phyloP scores from a whole-genome alignment of 2,329 filamentous ascomycete genomes.

The Xenoacremonium recifei region DNA sequence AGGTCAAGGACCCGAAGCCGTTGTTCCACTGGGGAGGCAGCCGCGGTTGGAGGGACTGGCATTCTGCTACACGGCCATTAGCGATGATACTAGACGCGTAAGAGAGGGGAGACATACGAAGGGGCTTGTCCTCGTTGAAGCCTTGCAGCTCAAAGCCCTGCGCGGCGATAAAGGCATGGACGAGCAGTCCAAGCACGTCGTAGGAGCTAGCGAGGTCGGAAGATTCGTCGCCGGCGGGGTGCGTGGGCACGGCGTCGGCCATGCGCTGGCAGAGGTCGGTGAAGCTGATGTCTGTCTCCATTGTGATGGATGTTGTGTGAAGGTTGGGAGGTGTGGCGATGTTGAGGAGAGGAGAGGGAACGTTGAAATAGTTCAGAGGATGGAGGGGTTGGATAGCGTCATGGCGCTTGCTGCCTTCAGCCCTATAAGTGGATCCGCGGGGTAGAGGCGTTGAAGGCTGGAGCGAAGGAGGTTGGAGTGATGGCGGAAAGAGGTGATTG shows the following conservation, averaged over 20 bases:
- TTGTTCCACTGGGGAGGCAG: slow-evolving; percentile 81
- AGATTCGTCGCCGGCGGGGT: slow-evolving; percentile 49
- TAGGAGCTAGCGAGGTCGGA: slow-evolving; percentile 68
- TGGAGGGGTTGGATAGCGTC: slow-evolving; percentile 1
- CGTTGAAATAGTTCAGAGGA: background rate
- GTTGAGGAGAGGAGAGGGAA: background rate
- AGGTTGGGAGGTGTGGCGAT: background rate
- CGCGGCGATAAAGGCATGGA: slow-evolving; percentile 78
- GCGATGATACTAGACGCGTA: background rate
- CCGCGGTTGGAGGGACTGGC: slow-evolving; percentile 55
- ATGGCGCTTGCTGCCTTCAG: slow-evolving; percentile 3
- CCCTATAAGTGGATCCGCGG: slow-evolving; percentile 2
- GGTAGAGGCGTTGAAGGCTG: background rate
- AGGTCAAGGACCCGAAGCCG: slow-evolving; percentile 67
- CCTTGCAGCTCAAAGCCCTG: slow-evolving; percentile 80
- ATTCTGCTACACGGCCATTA: slow-evolving; percentile 34
- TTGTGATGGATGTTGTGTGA: slow-evolving; percentile 4
- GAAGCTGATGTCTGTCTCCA: slow-evolving; percentile 27
- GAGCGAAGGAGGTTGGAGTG: no score
- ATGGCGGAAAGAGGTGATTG: no score
- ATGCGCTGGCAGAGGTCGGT: slow-evolving; percentile 51
- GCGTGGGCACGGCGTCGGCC: slow-evolving; percentile 59
- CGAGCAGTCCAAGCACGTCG: slow-evolving; percentile 80
- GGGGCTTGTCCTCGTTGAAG: slow-evolving; percentile 77
- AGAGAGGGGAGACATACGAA: slow-evolving; percentile 46